Percentiles rank a stretch among this genome's conserved stretches.
Conservation (phyloP, 2,329 filamentous ascomycete species). For the Fusarium sp. region DNA sequence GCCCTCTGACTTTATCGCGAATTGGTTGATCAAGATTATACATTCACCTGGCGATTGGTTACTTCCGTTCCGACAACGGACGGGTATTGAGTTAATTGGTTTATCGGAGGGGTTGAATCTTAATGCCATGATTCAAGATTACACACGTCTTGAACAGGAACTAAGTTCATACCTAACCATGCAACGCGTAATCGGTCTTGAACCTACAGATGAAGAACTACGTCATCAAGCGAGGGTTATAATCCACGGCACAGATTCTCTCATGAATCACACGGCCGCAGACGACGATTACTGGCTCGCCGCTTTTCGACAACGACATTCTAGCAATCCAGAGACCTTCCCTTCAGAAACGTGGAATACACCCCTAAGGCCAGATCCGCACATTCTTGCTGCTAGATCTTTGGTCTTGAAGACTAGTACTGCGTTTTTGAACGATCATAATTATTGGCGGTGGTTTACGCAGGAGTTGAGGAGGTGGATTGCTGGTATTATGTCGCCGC, state of each 20-base stretch:
- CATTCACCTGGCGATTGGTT: conserved; percentile 38
- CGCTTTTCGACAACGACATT: conserved; percentile 41
- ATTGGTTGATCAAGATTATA: conserved; percentile 41
- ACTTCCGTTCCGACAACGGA: conserved; percentile 30
- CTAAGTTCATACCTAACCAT: conserved; percentile 26
- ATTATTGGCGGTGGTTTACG: conserved; percentile 40
- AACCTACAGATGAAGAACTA: conserved; percentile 35
- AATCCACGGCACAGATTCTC: conserved; percentile 33
- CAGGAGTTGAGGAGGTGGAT: conserved; percentile 42
- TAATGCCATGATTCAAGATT: conserved; percentile 36
- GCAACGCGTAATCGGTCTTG: conserved; percentile 32
- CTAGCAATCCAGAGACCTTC: neutral
- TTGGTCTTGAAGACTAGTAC: too few species aligned
- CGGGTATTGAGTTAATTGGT: conserved; percentile 4
- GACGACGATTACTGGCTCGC: conserved; percentile 41
- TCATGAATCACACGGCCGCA: conserved; percentile 36
- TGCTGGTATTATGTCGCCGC: conserved; percentile 40
- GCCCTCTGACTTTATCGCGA: conserved; percentile 41
- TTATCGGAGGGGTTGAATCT: neutral
- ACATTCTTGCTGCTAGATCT: conserved; percentile 21
- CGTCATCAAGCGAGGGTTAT: conserved; percentile 37
- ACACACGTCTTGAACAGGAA: conserved; percentile 36
- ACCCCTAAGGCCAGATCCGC: neutral
- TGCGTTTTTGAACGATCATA: conserved; percentile 42
- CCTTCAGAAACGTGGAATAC: conserved; percentile 5